These are phyloP conservation scores for Orbilia oligospora DNA, from an alignment of 2,329 filamentous ascomycete species.

Conservation along the genomic window DNA sequence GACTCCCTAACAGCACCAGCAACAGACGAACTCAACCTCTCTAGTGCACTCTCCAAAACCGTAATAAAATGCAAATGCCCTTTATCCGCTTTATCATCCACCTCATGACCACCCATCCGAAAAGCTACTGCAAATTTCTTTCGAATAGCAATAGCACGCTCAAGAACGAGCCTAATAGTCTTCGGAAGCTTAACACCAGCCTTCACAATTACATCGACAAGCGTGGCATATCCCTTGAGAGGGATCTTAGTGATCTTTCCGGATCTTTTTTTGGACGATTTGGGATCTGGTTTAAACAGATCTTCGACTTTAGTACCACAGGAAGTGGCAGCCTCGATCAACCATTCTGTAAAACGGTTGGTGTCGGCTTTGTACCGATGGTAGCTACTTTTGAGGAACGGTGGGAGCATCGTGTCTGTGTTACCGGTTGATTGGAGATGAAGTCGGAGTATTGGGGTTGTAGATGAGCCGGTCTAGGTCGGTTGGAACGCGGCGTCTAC, in stretches of 20 bases:
- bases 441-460: background rate
- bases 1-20: background rate
- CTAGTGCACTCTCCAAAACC: conserved; percentile 16
- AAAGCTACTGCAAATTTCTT: conserved; percentile 17
- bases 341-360: conserved; percentile 14
- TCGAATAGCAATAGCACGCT: conserved; percentile 19
- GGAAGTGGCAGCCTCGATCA: conserved; percentile 7
- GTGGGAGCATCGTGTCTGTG: background rate
- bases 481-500: too few relatives aligned
- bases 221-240: background rate
- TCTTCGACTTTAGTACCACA: conserved; percentile 4
- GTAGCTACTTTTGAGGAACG: conserved; percentile 24
- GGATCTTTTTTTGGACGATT: background rate
- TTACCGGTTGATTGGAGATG: background rate
- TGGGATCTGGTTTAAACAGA: background rate
- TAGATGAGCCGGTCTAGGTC: background rate
- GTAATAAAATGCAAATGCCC: conserved; percentile 29
- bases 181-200: background rate
- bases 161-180: conserved; percentile 1
- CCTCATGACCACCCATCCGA: background rate
- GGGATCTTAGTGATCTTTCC: background rate
- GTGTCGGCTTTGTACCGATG: conserved; percentile 32
- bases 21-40: background rate
- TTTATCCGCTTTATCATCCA: conserved; percentile 2
- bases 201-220: background rate